Evolutionary conservation across 2,329 filamentous ascomycete species (phyloP).

Genomic region (Fusarium subglutinans): DNA sequence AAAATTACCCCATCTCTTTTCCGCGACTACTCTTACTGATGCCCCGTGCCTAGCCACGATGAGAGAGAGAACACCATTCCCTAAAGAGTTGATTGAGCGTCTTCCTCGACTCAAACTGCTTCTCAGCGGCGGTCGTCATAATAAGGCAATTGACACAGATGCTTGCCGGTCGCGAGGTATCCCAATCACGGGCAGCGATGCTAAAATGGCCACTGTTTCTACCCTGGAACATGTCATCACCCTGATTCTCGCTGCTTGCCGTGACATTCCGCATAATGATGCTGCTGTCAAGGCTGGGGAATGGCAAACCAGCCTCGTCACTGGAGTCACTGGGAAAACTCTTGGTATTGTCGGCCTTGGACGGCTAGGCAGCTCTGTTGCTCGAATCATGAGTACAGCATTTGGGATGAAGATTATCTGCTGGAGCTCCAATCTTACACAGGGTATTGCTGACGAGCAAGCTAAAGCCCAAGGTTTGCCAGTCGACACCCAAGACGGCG

Average conservation of each 20-base stretch:
- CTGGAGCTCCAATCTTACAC: not conserved
- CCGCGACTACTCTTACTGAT: too few species aligned
- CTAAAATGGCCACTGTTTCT: not conserved
- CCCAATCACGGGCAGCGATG: not conserved
- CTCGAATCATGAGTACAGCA: not conserved
- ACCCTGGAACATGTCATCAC: not conserved
- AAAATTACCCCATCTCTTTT: too few species aligned
- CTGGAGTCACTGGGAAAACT: not conserved
- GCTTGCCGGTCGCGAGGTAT: not conserved
- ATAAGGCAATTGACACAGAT: not conserved
- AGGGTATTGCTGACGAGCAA: not conserved
- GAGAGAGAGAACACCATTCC: not conserved
- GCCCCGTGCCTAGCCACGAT: not conserved
- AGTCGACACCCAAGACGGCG: not conserved
- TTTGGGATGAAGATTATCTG: not conserved
- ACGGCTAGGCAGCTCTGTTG: slow-evolving; percentile 1
- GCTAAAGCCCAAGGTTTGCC: not conserved
- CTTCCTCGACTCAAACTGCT: not conserved
- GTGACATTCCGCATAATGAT: not conserved
- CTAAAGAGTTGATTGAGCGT: not conserved
- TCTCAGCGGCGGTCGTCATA: not conserved
- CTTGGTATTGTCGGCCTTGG: not conserved
- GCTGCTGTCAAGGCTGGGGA: not conserved
- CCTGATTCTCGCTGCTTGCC: not conserved
- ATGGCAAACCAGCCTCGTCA: slow-evolving; percentile 1